These are phyloP conservation scores for Heliosperma pusillum DNA, from an alignment of 148 eudicot species.

Conservation along the genomic window DNA sequence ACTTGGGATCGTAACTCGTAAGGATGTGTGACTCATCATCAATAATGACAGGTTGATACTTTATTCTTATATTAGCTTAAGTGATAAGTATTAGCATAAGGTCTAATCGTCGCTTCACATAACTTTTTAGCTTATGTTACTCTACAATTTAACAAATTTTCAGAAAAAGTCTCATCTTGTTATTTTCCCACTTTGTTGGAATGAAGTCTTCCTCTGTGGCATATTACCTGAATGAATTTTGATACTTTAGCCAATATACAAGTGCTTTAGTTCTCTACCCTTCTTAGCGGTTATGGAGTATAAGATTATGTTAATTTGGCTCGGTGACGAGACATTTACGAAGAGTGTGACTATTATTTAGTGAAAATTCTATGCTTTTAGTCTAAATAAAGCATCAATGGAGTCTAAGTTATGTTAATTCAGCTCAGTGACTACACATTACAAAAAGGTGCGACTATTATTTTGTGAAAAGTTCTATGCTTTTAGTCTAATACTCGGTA, in stretches of 20 bases:
- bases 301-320: too few species aligned
- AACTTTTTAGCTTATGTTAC: background rate
- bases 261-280: background rate
- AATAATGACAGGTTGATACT: background rate
- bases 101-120: background rate
- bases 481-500: too few species aligned
- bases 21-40: conserved; percentile 18
- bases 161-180: background rate
- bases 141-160: background rate
- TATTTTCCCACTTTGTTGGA: conserved; percentile 18
- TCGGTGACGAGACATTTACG: too few species aligned
- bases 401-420: too few species aligned
- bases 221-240: background rate
- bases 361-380: too few species aligned
- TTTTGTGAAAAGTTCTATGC: too few species aligned
- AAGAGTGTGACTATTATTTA: too few species aligned
- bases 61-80: background rate
- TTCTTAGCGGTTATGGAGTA: too few species aligned
- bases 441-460: too few species aligned
- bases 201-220: background rate
- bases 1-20: conserved; percentile 18
- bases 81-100: background rate
- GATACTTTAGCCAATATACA: background rate
- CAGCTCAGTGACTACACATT: too few species aligned
- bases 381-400: too few species aligned